Conservation (phyloP, 2,329 filamentous ascomycete species). For the Pleomassaria siparia region DNA sequence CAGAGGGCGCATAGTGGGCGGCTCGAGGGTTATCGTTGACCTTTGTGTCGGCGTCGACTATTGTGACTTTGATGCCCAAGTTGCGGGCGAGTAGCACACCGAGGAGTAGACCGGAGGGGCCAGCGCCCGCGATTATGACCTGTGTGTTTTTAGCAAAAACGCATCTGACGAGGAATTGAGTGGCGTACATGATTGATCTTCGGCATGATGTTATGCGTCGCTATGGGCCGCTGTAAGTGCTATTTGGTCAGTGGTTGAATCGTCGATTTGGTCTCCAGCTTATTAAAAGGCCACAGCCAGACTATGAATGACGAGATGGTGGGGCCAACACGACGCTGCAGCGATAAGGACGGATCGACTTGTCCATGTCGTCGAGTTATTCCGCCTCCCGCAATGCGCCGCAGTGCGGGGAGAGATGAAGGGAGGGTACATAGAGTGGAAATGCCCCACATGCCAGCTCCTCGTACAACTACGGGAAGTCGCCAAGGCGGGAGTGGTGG, state of each 20-base stretch:
- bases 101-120: conserved; percentile 38
- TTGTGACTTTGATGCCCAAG: conserved; percentile 52
- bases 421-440: not conserved
- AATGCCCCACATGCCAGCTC: conserved; percentile 9
- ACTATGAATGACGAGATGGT: conserved; percentile 4
- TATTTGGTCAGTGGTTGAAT: conserved; percentile 7
- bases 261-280: conserved; percentile 6
- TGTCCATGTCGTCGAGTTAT: conserved; percentile 1
- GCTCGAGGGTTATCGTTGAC: conserved; percentile 64
- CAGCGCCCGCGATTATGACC: conserved; percentile 36
- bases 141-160: conserved; percentile 15
- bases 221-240: not conserved
- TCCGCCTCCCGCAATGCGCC: conserved; percentile 1
- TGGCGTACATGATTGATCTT: conserved; percentile 33
- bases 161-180: not conserved
- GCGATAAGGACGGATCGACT: not conserved
- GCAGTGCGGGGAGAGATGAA: conserved; percentile 4
- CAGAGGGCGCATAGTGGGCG: conserved; percentile 62
- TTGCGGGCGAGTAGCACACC: conserved; percentile 56
- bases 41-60: conserved; percentile 58
- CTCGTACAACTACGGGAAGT: too few relatives aligned
- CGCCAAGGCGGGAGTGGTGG: too few relatives aligned
- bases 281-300: conserved; percentile 4
- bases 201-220: conserved; percentile 21
- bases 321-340: not conserved